These are phyloP conservation scores for Elsinoe australis DNA, from an alignment of 2,329 filamentous ascomycete species.

Conservation along the genomic window DNA sequence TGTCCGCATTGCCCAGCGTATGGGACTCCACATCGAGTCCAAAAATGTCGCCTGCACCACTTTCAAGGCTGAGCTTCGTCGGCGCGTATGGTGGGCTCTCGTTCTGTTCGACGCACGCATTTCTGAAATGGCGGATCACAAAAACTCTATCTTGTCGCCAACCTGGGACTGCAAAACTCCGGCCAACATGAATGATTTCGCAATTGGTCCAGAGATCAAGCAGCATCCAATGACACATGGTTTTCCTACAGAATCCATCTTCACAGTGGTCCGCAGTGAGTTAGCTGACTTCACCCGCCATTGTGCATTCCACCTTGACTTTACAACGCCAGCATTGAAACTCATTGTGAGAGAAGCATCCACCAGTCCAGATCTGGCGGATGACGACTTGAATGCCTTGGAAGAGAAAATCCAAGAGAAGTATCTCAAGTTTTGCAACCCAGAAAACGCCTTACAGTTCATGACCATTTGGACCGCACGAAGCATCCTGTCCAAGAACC, in stretches of 20 bases:
- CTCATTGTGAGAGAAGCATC: conserved; percentile 25
- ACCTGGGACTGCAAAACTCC: conserved; percentile 40
- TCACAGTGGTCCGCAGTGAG: conserved; percentile 39
- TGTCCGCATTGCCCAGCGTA: conserved; percentile 58
- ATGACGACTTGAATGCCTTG: too few relatives aligned
- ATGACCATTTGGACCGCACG: conserved; percentile 43
- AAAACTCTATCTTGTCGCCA: conserved; percentile 32
- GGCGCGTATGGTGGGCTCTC: conserved; percentile 66
- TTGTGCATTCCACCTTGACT: conserved; percentile 40
- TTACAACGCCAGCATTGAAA: conserved; percentile 37
- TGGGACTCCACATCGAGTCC: conserved; percentile 61
- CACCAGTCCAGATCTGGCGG: too few relatives aligned
- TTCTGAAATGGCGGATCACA: conserved; percentile 55
- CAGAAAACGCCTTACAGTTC: conserved; percentile 39
- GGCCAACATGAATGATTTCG: conserved; percentile 38
- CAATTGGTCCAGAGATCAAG: conserved; percentile 36
- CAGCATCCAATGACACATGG: conserved; percentile 26
- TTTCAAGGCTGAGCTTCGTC: conserved; percentile 61
- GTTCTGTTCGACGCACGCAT: conserved; percentile 61
- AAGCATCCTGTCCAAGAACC: conserved; percentile 41
- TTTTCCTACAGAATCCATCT: conserved; percentile 36
- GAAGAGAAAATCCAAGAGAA: conserved; percentile 42
- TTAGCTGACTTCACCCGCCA: conserved; percentile 37
- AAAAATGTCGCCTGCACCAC: conserved; percentile 37
- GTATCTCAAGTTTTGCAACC: conserved; percentile 39